Conservation (phyloP, 2,329 filamentous ascomycete genomes). For the Coniochaeta sp. region DNA sequence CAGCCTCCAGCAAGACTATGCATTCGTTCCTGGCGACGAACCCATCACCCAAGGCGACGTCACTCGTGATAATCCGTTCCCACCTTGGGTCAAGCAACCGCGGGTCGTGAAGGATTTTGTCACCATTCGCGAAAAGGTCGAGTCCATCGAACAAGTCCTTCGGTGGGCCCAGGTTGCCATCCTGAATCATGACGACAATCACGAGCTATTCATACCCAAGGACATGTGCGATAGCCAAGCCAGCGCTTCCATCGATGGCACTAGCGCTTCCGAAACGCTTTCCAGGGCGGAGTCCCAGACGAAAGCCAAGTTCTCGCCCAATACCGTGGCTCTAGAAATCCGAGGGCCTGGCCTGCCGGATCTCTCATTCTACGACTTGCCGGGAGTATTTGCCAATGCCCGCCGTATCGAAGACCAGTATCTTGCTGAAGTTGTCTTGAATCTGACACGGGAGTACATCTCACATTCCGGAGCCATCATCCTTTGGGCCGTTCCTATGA, state of each 20-base stretch:
- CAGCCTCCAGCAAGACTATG: conserved; percentile 57
- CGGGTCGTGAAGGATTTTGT: conserved; percentile 52
- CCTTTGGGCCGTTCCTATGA: conserved; percentile 70
- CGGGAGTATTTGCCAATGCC: conserved; percentile 69
- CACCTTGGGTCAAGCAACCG: conserved; percentile 53
- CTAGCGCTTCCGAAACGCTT: conserved; percentile 8
- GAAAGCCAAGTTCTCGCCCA: conserved; percentile 69
- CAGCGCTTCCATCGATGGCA: not conserved
- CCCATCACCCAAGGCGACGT: conserved; percentile 37
- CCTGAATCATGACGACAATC: conserved; percentile 55
- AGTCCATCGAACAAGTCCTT: conserved; percentile 62
- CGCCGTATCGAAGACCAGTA: conserved; percentile 57
- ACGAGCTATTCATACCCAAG: conserved; percentile 45
- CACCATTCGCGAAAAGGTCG: conserved; percentile 48
- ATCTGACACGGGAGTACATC: conserved; percentile 65
- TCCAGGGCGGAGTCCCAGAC: conserved; percentile 30
- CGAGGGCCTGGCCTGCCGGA: conserved; percentile 63
- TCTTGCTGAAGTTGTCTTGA: conserved; percentile 63
- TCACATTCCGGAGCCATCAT: conserved; percentile 63
- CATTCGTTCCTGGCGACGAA: conserved; percentile 35
- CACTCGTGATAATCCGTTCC: conserved; percentile 46
- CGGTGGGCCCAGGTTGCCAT: conserved; percentile 71
- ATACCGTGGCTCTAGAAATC: conserved; percentile 71
- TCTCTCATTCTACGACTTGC: conserved; percentile 77
- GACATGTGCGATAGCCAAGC: conserved; percentile 17